Conservation (phyloP, 306 rosid species). For the Luffa aegyptiaca region DNA sequence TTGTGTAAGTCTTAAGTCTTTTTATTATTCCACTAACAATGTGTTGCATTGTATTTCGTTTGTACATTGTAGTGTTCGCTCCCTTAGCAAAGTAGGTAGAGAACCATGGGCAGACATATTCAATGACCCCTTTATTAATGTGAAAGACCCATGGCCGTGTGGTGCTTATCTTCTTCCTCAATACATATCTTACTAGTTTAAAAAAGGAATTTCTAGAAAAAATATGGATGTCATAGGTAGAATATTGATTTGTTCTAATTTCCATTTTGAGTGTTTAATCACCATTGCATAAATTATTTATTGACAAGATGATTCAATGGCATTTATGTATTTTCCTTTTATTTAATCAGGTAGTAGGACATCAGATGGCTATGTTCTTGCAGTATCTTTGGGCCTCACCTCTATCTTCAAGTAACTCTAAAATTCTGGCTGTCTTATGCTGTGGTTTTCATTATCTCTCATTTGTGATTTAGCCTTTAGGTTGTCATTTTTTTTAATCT, state of each 20-base stretch:
- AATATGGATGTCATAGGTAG: not conserved
- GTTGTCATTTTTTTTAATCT: not conserved
- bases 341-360: slow-evolving; percentile 45
- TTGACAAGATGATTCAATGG: not conserved
- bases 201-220: not conserved
- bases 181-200: not conserved
- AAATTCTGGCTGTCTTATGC: slow-evolving; percentile 7
- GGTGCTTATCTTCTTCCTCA: not conserved
- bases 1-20: not conserved
- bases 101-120: not conserved
- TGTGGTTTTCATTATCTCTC: not conserved
- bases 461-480: not conserved
- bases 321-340: not conserved
- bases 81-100: not conserved
- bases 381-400: slow-evolving; percentile 72
- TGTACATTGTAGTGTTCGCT: not conserved
- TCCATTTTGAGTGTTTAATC: not conserved
- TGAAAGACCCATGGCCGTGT: not conserved
- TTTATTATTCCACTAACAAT: not conserved
- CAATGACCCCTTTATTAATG: not conserved
- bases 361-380: slow-evolving; percentile 72
- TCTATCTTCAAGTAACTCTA: slow-evolving; percentile 68
- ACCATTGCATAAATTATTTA: not conserved
- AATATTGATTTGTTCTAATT: not conserved
- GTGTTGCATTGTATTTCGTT: not conserved